Conservation (phyloP, 495 filamentous ascomycete species). For the Penicillium malachiteum region DNA sequence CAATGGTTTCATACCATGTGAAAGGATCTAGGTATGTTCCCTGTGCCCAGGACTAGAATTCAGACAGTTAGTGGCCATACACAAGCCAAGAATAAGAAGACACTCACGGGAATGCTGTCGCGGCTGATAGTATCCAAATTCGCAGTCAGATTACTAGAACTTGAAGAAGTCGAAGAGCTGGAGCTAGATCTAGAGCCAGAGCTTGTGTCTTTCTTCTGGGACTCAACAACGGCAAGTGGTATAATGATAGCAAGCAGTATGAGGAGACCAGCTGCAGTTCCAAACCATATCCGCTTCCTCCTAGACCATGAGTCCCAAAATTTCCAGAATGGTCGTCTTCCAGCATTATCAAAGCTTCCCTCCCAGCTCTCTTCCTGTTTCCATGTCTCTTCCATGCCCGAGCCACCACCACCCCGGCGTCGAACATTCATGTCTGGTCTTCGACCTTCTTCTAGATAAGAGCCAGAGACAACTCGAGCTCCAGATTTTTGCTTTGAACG, state of each 20-base stretch:
- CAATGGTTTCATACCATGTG: slow-evolving; percentile 86
- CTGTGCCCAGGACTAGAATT: slow-evolving; percentile 50
- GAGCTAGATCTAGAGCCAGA: slow-evolving; percentile 35
- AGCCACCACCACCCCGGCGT: slow-evolving; percentile 37
- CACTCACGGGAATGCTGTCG: slow-evolving; percentile 59
- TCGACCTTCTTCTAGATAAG: slow-evolving; percentile 64
- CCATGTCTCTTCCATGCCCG: slow-evolving; percentile 27
- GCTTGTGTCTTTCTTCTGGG: slow-evolving; percentile 56
- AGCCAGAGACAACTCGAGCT: slow-evolving; percentile 65
- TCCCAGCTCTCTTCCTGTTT: slow-evolving; percentile 37
- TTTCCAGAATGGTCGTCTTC: slow-evolving; percentile 31
- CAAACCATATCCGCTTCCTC: slow-evolving; percentile 39
- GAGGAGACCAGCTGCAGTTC: slow-evolving; percentile 42
- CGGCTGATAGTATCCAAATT: slow-evolving; percentile 60
- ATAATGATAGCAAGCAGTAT: slow-evolving; percentile 71
- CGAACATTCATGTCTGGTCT: slow-evolving; percentile 39
- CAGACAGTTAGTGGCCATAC: not conserved
- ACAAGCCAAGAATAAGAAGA: not conserved
- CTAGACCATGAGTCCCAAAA: slow-evolving; percentile 31
- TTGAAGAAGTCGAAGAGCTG: slow-evolving; percentile 41
- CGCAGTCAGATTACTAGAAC: slow-evolving; percentile 11
- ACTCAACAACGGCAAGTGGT: slow-evolving; percentile 67
- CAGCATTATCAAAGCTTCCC: slow-evolving; percentile 24
- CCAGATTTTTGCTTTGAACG: slow-evolving; percentile 45
- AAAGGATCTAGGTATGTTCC: slow-evolving; percentile 87